Evolutionary conservation across 441 rosid genomes (phyloP).

Genomic region (Eutrema salsugineum): DNA sequence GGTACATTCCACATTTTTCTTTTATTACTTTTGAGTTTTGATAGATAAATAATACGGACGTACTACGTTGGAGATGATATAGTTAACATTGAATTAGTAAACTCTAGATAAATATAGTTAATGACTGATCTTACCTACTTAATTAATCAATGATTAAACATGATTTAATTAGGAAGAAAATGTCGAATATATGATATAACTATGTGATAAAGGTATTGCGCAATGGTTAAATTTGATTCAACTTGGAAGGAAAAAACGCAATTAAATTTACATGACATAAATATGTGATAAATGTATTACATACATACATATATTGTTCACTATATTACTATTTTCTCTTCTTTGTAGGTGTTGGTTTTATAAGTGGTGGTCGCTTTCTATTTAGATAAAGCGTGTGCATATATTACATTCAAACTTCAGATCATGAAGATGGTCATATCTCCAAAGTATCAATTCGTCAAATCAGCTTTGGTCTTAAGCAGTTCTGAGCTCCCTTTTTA

Average conservation of each 20-base stretch:
- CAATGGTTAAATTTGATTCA: neutral
- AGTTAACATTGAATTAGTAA: neutral
- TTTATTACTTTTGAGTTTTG: neutral
- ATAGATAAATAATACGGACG: neutral
- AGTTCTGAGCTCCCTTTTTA: conserved; percentile 5
- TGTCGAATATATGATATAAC: no score
- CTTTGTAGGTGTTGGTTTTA: neutral
- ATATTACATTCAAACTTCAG: conserved; percentile 16
- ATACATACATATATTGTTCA: neutral
- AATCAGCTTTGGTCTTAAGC: conserved; percentile 36
- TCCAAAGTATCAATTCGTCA: conserved; percentile 26
- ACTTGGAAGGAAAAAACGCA: neutral
- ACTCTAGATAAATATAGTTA: neutral
- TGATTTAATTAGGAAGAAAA: neutral
- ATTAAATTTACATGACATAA: neutral
- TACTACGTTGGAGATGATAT: neutral
- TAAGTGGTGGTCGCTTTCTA: conserved; percentile 31
- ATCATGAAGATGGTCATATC: conserved; percentile 22
- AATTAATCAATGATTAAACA: neutral
- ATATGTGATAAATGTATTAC: neutral
- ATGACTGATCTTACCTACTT: neutral
- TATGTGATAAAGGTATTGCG: no score
- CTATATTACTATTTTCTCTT: neutral
- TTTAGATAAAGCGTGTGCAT: conserved; percentile 26
- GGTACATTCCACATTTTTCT: neutral